Evolutionary conservation across 352 stramenopile species (phyloP).

Genomic region (Saprolegnia diclina): DNA sequence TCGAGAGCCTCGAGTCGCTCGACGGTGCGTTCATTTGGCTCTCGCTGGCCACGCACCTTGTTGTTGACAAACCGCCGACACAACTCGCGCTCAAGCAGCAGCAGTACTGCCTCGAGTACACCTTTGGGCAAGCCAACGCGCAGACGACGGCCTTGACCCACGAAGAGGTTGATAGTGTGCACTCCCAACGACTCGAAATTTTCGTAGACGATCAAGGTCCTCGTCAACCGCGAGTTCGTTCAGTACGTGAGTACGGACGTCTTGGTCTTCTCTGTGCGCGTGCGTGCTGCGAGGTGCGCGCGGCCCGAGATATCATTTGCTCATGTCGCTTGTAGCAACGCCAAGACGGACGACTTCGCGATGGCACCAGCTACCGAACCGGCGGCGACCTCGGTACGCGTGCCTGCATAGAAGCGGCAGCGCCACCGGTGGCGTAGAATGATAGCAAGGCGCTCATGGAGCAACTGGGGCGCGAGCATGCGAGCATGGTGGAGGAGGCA

Average conservation of each 20-base stretch:
- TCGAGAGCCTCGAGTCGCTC: neutral
- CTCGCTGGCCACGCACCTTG: neutral
- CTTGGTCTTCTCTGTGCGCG: neutral
- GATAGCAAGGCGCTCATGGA: conserved; percentile 13
- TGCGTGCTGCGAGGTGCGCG: neutral
- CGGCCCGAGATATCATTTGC: neutral
- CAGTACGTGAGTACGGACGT: conserved; percentile 25
- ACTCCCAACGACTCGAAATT: neutral
- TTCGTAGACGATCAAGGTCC: conserved; percentile 19
- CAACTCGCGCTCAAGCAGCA: neutral
- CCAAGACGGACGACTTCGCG: neutral
- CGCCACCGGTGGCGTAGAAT: neutral
- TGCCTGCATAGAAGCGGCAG: neutral
- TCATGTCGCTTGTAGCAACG: neutral
- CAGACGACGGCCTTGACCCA: neutral
- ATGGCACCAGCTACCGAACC: neutral
- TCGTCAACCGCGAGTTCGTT: conserved; percentile 16
- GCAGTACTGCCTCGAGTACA: conserved; percentile 12
- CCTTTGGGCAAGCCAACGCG: conserved; percentile 12
- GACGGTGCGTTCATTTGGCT: conserved; percentile 21
- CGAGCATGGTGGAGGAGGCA: conserved; percentile 6
- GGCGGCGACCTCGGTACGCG: neutral
- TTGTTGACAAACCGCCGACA: neutral
- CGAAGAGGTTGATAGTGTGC: too few relatives aligned
- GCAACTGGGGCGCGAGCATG: conserved; percentile 17